Evolutionary conservation across 2,329 filamentous ascomycete species (phyloP).

Genomic region (Pochonia chlamydosporia): DNA sequence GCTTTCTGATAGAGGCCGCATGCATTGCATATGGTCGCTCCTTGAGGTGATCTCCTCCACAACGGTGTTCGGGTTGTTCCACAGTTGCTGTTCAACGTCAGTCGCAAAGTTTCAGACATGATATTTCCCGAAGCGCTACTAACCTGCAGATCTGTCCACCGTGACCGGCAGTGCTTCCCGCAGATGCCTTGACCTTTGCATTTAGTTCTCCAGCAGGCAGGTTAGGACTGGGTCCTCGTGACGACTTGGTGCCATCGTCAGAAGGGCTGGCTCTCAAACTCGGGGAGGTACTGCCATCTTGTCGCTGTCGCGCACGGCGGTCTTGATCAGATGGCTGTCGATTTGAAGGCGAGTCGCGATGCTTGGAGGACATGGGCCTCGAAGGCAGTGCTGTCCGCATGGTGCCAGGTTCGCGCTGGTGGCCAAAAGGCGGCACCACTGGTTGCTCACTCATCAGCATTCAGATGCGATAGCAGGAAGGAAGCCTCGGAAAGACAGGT

Average conservation of each 20-base stretch:
- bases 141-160: conserved; percentile 69
- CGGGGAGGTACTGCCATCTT: conserved; percentile 20
- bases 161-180: conserved; percentile 25
- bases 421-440: conserved; percentile 18
- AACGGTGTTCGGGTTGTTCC: conserved; percentile 88
- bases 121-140: conserved; percentile 15
- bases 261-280: conserved; percentile 19
- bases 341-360: conserved; percentile 17
- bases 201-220: conserved; percentile 13
- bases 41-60: conserved; percentile 89
- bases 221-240: conserved; percentile 23
- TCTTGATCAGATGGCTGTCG: conserved; percentile 19
- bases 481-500: background rate
- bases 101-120: background rate
- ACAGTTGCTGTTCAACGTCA: conserved; percentile 67
- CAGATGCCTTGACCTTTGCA: conserved; percentile 10
- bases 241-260: conserved; percentile 15
- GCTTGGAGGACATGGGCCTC: conserved; percentile 28
- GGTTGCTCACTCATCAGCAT: conserved; percentile 27
- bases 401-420: conserved; percentile 24
- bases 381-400: conserved; percentile 32
- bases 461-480: background rate
- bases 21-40: conserved; percentile 94
- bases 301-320: conserved; percentile 12
- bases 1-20: conserved; percentile 94